Evolutionary conservation across 2,329 filamentous ascomycete genomes (phyloP).

Genomic region (Aspergillus flavus): DNA sequence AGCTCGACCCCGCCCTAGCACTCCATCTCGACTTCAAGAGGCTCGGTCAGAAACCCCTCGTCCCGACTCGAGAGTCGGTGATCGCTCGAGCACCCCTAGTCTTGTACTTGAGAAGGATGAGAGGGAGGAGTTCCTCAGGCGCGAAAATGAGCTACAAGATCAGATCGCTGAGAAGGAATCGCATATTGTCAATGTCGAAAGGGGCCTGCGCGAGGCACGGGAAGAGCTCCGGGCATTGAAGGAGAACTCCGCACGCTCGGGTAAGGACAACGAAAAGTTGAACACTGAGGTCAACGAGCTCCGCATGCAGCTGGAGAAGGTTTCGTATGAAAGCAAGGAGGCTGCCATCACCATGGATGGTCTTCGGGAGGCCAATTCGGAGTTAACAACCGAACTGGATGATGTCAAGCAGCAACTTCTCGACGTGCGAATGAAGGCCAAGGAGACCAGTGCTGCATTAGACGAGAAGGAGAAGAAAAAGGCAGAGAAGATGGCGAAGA

Average conservation of each 20-base stretch:
- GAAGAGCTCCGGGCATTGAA: constrained; percentile 85
- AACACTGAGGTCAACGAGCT: constrained; percentile 86
- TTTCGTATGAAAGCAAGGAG: constrained; percentile 95
- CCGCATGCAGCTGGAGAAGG: constrained; percentile 94
- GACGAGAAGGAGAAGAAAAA: constrained; percentile 99
- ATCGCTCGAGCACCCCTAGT: constrained; percentile 84
- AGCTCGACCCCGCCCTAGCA: constrained; percentile 48
- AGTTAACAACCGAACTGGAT: constrained; percentile 88
- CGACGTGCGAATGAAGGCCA: constrained; percentile 94
- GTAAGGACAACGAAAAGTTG: constrained; percentile 88
- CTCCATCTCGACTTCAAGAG: constrained; percentile 46
- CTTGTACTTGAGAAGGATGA: constrained; percentile 93
- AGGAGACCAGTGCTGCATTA: constrained; percentile 83
- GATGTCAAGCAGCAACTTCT: constrained; percentile 95
- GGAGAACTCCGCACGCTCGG: constrained; percentile 78
- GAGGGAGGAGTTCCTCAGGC: constrained; percentile 88
- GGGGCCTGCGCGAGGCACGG: constrained; percentile 77
- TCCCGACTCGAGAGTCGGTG: constrained; percentile 69
- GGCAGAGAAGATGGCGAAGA: constrained; percentile 98
- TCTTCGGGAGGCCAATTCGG: constrained; percentile 90
- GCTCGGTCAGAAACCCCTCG: constrained; percentile 62
- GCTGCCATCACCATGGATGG: constrained; percentile 97
- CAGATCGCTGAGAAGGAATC: constrained; percentile 93
- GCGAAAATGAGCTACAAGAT: constrained; percentile 96
- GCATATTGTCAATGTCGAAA: constrained; percentile 75